These are phyloP conservation scores for Populus hybrid DNA, from an alignment of 441 rosid genomes.

Conservation along the genomic window DNA sequence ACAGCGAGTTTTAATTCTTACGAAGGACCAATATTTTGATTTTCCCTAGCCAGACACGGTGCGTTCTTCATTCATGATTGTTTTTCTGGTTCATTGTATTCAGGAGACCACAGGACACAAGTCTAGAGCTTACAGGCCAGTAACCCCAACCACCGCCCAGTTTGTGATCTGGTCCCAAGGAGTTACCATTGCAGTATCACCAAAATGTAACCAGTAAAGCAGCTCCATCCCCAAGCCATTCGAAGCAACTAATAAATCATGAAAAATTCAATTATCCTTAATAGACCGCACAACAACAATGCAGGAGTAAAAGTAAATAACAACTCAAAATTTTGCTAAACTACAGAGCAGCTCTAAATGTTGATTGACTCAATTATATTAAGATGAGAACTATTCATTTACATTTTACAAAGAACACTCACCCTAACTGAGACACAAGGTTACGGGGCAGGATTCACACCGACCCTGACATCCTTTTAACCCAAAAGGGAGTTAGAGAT, in stretches of 20 bases:
- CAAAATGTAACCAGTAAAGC: no score
- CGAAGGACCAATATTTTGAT: no score
- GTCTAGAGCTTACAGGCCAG: no score
- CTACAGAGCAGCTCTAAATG: background rate
- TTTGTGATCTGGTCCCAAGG: no score
- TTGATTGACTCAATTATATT: background rate
- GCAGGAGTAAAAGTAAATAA: background rate
- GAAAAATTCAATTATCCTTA: background rate
- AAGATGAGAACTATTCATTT: slow-evolving; percentile 4
- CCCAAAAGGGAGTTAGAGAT: slow-evolving; percentile 29
- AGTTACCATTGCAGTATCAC: no score
- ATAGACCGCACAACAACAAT: background rate
- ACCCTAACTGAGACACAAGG: background rate
- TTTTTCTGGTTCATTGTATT: no score
- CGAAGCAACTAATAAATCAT: background rate
- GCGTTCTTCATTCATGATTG: no score
- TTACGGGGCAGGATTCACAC: slow-evolving; percentile 3
- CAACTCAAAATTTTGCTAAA: background rate
- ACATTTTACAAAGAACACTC: slow-evolving; percentile 16
- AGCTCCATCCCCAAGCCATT: no score
- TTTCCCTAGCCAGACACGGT: background rate
- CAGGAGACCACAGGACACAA: background rate
- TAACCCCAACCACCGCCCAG: background rate
- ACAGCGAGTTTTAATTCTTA: no score
- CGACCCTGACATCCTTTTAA: background rate